Evolutionary conservation across 2,329 filamentous ascomycete genomes (phyloP), one percentile per base, ranked within the genome.

Genomic region (Fusarium decemcellulare): DNA sequence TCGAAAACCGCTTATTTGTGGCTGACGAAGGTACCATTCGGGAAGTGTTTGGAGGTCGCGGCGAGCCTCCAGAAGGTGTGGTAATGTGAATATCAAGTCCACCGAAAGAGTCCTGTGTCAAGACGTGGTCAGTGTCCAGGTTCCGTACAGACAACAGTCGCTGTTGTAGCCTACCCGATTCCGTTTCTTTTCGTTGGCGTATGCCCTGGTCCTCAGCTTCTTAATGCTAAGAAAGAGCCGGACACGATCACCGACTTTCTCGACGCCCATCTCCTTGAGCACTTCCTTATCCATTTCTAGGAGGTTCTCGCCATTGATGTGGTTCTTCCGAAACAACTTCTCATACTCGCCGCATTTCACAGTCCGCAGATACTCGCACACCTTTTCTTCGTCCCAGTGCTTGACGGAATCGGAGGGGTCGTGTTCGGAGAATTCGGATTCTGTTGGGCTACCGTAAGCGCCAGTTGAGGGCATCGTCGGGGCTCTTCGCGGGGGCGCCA

Each of bases 261-360:
- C 97, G 73, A 99, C 95, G 44, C 96, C 96, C 90, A 99, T 97
- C 80, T 99, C 96, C 81, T 97, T 97, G 68, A 99, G 86, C 42
- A 97, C 94, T 59, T 94, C 92, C 84, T 97, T 97, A 81, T 99
- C 96, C 86, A 98, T 95, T 82, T 99, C 96, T 73, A 99, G 87
- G 46, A 99, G 85, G 77, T 97, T 98, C 82, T 98, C 94, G 75
- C 96, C 96, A 78, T 96, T 99, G 84, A 99, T 98, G 80, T 98
- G 93, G 80, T 99, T 97, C 77, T 91, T 91, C 81, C 93, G 82
- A 81, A 98, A 98, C 29, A 97, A 81, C 76, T 93, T 91, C 78
- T 97, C 94, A 81, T 99, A 98, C 78, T 98, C 94, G 73, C 92
- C 91, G 77, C 95, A 98, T 77, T 97, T 95, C 78, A 99, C 95